These are phyloP conservation scores for Alternaria arborescens DNA, from an alignment of 2,329 filamentous ascomycete genomes.

Conservation along the genomic window DNA sequence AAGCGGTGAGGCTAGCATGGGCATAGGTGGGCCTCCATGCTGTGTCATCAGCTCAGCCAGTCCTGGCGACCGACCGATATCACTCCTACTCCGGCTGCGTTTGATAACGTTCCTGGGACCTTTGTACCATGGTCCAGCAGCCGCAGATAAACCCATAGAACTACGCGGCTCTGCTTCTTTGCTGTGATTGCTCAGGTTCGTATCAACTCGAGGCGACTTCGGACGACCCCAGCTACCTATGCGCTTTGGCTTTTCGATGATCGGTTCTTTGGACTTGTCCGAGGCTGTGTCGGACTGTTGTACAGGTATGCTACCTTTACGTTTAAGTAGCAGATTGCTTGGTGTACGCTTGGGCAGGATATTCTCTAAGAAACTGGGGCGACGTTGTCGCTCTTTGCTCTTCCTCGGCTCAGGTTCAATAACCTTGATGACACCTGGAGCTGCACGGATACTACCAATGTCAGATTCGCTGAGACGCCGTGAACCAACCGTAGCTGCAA, in stretches of 20 bases:
- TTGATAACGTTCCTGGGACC: constrained; percentile 56
- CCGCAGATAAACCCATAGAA: constrained; percentile 47
- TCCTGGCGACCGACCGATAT: constrained; percentile 57
- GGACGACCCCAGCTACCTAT: constrained; percentile 54
- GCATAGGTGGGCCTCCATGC: constrained; percentile 67
- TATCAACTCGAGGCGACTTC: constrained; percentile 53
- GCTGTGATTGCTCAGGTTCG: constrained; percentile 52
- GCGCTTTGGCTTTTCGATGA: constrained; percentile 48
- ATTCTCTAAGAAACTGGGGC: constrained; percentile 63
- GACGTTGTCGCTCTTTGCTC: constrained; percentile 54
- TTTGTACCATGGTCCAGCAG: constrained; percentile 48
- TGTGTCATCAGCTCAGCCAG: constrained; percentile 64
- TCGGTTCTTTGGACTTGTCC: constrained; percentile 44
- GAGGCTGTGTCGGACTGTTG: constrained; percentile 33
- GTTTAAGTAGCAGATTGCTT: constrained; percentile 57
- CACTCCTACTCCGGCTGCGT: constrained; percentile 66
- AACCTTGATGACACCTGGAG: constrained; percentile 68
- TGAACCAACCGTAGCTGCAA: constrained; percentile 75
- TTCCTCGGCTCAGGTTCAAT: constrained; percentile 59
- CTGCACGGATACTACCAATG: constrained; percentile 66
- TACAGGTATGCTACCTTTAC: constrained; percentile 53
- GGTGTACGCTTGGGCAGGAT: constrained; percentile 54
- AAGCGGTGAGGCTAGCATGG: constrained; percentile 61
- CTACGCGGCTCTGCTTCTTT: constrained; percentile 65
- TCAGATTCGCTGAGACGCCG: constrained; percentile 71